Conservation (phyloP, 1,139 yeast genomes). For the Debaryomyces coudertii region DNA sequence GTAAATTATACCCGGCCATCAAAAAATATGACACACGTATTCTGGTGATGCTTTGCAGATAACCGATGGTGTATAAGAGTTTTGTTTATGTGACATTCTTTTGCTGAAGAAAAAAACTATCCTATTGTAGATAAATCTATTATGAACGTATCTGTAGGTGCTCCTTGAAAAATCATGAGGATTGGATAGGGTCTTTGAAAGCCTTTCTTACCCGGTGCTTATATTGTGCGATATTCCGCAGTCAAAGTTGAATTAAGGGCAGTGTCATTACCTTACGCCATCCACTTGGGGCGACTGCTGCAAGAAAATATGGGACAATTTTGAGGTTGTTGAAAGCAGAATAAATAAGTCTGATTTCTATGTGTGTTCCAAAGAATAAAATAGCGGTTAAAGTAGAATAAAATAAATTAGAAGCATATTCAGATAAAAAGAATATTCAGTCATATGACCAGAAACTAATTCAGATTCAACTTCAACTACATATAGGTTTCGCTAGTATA, state of each 20-base stretch:
- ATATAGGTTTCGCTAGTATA: too few species aligned
- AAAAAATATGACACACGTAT: constrained; percentile 82
- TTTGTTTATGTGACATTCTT: constrained; percentile 81
- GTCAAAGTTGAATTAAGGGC: constrained; percentile 87
- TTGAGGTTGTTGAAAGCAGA: constrained; percentile 79
- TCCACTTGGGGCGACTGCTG: constrained; percentile 95
- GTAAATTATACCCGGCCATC: constrained; percentile 84
- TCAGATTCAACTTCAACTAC: too few species aligned
- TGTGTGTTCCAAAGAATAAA: constrained; percentile 85
- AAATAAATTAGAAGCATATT: too few species aligned
- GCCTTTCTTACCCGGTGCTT: constrained; percentile 95
- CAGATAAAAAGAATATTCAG: too few species aligned
- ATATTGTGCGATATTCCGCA: constrained; percentile 69
- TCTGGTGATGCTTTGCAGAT: constrained; percentile 96
- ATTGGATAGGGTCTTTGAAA: constrained; percentile 92
- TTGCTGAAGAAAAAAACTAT: constrained; percentile 74
- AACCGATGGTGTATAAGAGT: constrained; percentile 93
- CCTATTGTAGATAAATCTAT: constrained; percentile 75
- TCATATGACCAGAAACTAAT: too few species aligned
- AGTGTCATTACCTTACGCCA: constrained; percentile 97
- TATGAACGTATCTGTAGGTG: constrained; percentile 79
- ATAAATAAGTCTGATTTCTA: constrained; percentile 86
- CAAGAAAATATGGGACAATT: constrained; percentile 89
- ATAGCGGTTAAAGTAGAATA: too few species aligned
- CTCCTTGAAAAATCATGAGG: constrained; percentile 97